Conservation (phyloP, 805 yeast species). For the Cyberlindnera bimundalis region DNA sequence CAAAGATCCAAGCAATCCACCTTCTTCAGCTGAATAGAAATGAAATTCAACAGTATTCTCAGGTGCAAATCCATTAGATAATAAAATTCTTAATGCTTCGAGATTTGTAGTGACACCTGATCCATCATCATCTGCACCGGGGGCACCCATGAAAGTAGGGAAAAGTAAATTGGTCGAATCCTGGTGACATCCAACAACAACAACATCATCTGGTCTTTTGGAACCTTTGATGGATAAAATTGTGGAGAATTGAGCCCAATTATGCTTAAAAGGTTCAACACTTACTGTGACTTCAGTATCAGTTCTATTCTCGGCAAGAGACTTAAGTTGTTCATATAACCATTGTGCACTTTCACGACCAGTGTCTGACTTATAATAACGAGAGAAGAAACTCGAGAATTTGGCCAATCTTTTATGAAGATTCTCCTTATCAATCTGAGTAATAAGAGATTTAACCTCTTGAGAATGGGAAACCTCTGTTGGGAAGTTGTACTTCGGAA, state of each 20-base stretch:
- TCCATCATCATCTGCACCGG: slow-evolving; percentile 96
- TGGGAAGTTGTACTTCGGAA: slow-evolving; percentile 50
- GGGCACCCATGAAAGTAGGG: slow-evolving; percentile 68
- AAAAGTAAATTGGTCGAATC: slow-evolving; percentile 76
- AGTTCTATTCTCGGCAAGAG: slow-evolving; percentile 26
- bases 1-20: slow-evolving; percentile 81
- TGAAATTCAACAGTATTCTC: slow-evolving; percentile 84
- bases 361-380: slow-evolving; percentile 70
- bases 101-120: slow-evolving; percentile 79
- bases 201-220: slow-evolving; percentile 37
- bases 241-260: slow-evolving; percentile 77
- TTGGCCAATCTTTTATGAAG: slow-evolving; percentile 54
- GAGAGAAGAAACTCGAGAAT: slow-evolving; percentile 67
- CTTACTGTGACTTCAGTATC: slow-evolving; percentile 29
- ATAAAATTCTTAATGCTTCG: slow-evolving; percentile 67
- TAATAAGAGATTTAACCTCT: slow-evolving; percentile 39
- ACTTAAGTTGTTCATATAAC: slow-evolving; percentile 49
- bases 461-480: slow-evolving; percentile 33
- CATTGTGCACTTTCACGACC: slow-evolving; percentile 73
- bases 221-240: slow-evolving; percentile 61
- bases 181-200: slow-evolving; percentile 86
- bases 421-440: slow-evolving; percentile 41
- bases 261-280: slow-evolving; percentile 55
- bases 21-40: slow-evolving; percentile 94
- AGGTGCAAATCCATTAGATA: slow-evolving; percentile 45